Conservation (phyloP, 192 early-diverging fungal genomes). For the Umbelopsis ramanniana region DNA sequence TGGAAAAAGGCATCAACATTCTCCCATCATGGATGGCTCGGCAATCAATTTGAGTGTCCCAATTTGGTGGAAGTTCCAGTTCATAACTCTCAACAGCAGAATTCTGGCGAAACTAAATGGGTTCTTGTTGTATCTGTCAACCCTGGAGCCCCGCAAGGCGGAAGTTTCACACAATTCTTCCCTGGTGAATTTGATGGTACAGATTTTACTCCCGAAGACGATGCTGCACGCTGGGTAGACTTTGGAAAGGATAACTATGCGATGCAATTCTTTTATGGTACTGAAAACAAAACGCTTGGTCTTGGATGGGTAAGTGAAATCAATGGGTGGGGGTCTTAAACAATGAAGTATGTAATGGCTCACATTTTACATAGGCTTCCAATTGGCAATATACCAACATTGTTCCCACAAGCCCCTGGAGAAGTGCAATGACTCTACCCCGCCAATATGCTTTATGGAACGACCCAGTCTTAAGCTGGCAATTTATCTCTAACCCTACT, state of each 20-base stretch:
- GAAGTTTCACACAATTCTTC: not conserved
- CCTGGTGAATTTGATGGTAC: conserved; percentile 5
- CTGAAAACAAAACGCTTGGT: not conserved
- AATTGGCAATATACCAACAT: not conserved
- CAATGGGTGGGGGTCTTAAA: not conserved
- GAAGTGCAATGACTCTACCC: not conserved
- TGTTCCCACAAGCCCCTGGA: not conserved
- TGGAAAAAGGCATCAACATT: not conserved
- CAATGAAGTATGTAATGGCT: not conserved
- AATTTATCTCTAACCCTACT: not conserved
- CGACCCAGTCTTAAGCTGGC: not conserved
- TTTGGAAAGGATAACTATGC: conserved; percentile 4
- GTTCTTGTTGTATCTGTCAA: not conserved
- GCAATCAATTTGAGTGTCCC: not conserved
- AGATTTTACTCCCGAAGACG: not conserved
- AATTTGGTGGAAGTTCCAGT: not conserved
- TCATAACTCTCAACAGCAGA: not conserved
- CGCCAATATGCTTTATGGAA: not conserved
- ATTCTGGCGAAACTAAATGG: not conserved
- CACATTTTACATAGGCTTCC: not conserved
- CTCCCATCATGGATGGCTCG: not conserved
- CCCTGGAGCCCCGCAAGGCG: not conserved
- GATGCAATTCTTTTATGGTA: not conserved
- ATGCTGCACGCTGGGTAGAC: not conserved
- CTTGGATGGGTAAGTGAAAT: not conserved